Evolutionary conservation across 2,329 filamentous ascomycete genomes (phyloP).

Genomic region (Ophiostoma quercus): DNA sequence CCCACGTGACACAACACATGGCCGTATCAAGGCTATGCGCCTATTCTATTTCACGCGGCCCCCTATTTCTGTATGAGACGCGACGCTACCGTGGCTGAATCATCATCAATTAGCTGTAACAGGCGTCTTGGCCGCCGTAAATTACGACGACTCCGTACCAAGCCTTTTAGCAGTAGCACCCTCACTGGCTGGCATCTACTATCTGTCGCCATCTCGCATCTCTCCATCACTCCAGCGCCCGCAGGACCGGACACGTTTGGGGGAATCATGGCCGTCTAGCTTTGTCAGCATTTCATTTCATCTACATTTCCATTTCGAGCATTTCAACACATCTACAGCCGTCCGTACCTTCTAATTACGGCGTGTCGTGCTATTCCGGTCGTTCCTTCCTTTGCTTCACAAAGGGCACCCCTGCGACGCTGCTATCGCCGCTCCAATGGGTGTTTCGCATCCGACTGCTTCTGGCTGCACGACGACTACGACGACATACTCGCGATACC

Average conservation of each 20-base stretch:
- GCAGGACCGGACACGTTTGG: conserved; percentile 9
- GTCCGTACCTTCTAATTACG: not conserved
- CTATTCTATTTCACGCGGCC: not conserved
- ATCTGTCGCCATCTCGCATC: not conserved
- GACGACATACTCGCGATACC: not conserved
- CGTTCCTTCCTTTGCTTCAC: not conserved
- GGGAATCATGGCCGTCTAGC: conserved; percentile 1
- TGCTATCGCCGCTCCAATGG: conserved; percentile 12
- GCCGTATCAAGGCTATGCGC: too few relatives aligned
- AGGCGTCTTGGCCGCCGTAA: conserved; percentile 9
- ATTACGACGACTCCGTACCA: conserved; percentile 16
- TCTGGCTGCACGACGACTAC: conserved; percentile 24
- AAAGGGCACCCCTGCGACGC: not conserved
- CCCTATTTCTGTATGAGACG: not conserved
- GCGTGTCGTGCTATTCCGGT: not conserved
- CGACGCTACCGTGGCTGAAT: conserved; percentile 12
- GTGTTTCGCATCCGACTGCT: conserved; percentile 12
- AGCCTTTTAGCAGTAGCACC: conserved; percentile 7
- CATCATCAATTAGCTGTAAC: not conserved
- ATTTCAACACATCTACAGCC: not conserved
- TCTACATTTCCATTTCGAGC: not conserved
- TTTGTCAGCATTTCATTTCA: conserved; percentile 1
- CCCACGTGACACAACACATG: not conserved
- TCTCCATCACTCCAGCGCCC: conserved; percentile 7
- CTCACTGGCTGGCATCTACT: conserved; percentile 2